A percentile compares a stretch with the other conserved stretches of the same genome.
Evolutionary conservation across 441 rosid species (phyloP).

Genomic region (Melastoma candidum): DNA sequence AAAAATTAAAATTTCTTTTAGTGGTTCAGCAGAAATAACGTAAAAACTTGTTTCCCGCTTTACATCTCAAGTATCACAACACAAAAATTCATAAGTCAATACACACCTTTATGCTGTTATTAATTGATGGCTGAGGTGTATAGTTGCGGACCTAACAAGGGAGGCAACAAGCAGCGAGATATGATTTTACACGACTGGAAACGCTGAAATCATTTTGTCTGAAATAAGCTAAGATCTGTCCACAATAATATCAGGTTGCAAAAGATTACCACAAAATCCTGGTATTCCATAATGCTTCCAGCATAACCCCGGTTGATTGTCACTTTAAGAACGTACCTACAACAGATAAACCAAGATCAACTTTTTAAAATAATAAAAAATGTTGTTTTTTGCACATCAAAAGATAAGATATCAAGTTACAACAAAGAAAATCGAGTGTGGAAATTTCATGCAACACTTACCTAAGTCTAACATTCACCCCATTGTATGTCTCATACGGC

Average conservation of each 20-base stretch:
- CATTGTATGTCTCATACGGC: slow-evolving; percentile 13
- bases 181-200: too few species aligned
- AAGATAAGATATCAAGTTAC: too few species aligned
- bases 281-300: slow-evolving; percentile 13
- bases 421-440: too few species aligned
- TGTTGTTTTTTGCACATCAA: too few species aligned
- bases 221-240: too few species aligned
- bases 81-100: slow-evolving; percentile 5
- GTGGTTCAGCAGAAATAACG: slow-evolving; percentile 1
- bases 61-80: not conserved
- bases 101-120: slow-evolving; percentile 12
- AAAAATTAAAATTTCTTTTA: slow-evolving; percentile 3
- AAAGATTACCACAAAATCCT: slow-evolving; percentile 13
- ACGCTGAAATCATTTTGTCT: too few species aligned
- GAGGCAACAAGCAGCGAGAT: not conserved
- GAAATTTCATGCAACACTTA: not conserved
- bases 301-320: slow-evolving; percentile 13
- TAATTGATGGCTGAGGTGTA: slow-evolving; percentile 3
- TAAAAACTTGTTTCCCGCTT: not conserved
- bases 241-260: too few species aligned
- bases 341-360: not conserved
- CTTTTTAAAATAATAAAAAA: too few species aligned
- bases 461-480: slow-evolving; percentile 14
- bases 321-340: slow-evolving; percentile 14
- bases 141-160: slow-evolving; percentile 11